These are phyloP conservation scores for Oxyria digyna DNA, from an alignment of 148 eudicot genomes.

Conservation along the genomic window DNA sequence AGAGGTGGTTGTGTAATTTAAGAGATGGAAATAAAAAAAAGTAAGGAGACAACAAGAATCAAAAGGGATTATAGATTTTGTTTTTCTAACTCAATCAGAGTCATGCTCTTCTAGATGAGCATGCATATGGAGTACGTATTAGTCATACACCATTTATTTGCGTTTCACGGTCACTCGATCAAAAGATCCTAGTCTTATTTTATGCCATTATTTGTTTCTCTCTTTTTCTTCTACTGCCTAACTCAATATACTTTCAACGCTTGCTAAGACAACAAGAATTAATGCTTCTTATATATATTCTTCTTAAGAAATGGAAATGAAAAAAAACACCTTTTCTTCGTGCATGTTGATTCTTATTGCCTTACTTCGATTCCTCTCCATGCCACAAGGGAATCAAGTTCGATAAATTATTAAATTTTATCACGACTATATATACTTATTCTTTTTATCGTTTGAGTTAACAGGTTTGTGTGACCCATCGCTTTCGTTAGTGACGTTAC, in stretches of 20 bases:
- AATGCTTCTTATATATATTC: not conserved
- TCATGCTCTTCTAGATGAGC: not conserved
- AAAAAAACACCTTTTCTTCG: no score
- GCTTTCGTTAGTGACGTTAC: not conserved
- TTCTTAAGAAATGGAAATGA: no score
- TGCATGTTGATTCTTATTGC: not conserved
- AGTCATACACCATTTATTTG: no score
- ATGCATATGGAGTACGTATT: no score
- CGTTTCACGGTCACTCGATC: not conserved
- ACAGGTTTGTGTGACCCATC: not conserved
- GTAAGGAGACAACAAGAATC: conserved; percentile 1
- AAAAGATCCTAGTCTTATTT: not conserved
- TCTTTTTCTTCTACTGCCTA: not conserved
- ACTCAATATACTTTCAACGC: not conserved
- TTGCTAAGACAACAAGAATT: not conserved
- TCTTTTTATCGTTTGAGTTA: not conserved
- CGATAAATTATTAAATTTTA: not conserved
- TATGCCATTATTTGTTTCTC: not conserved
- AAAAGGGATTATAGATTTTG: not conserved
- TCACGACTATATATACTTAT: not conserved
- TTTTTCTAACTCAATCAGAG: not conserved
- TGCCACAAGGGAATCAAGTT: not conserved
- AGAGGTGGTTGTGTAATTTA: not conserved
- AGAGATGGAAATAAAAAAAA: not conserved
- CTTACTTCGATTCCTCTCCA: not conserved